A percentile compares a stretch with the other conserved stretches of the same genome.
These are phyloP conservation scores for Clathrospora elynae DNA, from an alignment of 2,329 filamentous ascomycete species.

Conservation along the genomic window DNA sequence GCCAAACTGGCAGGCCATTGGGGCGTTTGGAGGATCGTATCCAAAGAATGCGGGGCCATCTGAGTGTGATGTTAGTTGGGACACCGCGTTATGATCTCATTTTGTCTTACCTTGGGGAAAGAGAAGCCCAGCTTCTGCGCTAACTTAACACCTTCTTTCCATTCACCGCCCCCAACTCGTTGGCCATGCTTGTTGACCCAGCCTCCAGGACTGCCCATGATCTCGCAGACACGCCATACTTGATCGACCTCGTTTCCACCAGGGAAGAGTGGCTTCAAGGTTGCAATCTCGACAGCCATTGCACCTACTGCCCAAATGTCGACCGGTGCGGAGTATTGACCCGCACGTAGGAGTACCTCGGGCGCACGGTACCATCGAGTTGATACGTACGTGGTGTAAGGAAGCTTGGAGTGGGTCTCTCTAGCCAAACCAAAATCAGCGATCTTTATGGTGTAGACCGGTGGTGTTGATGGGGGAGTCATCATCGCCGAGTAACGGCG, in stretches of 20 bases:
- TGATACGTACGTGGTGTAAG: constrained; percentile 98
- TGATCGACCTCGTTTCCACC: constrained; percentile 98
- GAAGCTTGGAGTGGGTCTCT: constrained; percentile 93
- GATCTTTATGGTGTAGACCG: constrained; percentile 95
- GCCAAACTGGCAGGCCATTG: constrained; percentile 89
- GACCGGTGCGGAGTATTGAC: constrained; percentile 95
- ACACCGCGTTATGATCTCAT: not conserved
- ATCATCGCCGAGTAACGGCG: constrained; percentile 90
- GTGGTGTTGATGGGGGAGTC: constrained; percentile 92
- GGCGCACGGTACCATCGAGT: constrained; percentile 95
- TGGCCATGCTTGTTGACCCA: constrained; percentile 93
- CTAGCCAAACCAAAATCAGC: constrained; percentile 97
- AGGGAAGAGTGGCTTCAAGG: constrained; percentile 93
- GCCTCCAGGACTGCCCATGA: constrained; percentile 97
- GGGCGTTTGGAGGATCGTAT: constrained; percentile 85
- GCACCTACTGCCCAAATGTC: constrained; percentile 99
- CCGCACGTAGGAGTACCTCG: constrained; percentile 89
- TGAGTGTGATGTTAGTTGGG: constrained; percentile 57
- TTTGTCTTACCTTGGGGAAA: constrained; percentile 73
- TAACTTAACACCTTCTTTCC: constrained; percentile 90
- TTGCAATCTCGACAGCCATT: constrained; percentile 98
- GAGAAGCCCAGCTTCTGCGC: constrained; percentile 97
- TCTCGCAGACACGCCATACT: constrained; percentile 97
- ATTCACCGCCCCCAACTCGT: constrained; percentile 92
- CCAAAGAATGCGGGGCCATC: constrained; percentile 97